Evolutionary conservation across 176 grass and related monocot species (phyloP).

Genomic region (Cymbopogon citratus): DNA sequence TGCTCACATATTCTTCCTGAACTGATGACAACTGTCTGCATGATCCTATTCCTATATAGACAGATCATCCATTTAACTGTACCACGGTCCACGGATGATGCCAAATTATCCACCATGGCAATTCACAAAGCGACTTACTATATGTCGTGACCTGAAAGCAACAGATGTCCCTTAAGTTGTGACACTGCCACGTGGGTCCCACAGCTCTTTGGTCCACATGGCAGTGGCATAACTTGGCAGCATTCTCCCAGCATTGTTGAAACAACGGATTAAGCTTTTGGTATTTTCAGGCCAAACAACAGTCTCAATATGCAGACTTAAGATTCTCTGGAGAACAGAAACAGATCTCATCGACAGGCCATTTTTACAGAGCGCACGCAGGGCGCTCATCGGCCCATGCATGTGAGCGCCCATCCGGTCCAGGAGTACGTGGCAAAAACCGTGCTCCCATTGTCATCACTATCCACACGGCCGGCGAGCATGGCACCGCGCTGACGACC

Average conservation of each 20-base stretch:
- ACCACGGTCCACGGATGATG: not conserved
- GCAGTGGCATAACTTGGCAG: not conserved
- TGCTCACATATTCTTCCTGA: not conserved
- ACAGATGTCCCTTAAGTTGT: no score
- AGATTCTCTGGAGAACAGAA: not conserved
- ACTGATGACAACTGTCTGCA: not conserved
- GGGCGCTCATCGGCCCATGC: no score
- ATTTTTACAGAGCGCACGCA: not conserved
- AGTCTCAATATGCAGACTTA: not conserved
- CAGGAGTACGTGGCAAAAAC: not conserved
- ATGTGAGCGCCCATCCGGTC: not conserved
- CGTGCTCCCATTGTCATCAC: not conserved
- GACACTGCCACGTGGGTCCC: not conserved
- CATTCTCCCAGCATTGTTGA: not conserved
- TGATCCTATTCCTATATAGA: not conserved
- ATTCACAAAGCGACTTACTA: no score
- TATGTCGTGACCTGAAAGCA: no score
- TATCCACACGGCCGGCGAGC: not conserved
- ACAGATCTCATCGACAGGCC: not conserved
- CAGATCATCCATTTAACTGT: not conserved
- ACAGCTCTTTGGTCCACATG: not conserved
- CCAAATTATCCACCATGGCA: not conserved
- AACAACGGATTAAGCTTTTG: not conserved
- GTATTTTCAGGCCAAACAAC: not conserved
- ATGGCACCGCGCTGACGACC: slow-evolving; percentile 1